Percentiles rank a stretch among this genome's conserved stretches.
These are phyloP conservation scores for Saussurea involucrata DNA, from an alignment of 129 eudicot genomes.

Conservation along the genomic window DNA sequence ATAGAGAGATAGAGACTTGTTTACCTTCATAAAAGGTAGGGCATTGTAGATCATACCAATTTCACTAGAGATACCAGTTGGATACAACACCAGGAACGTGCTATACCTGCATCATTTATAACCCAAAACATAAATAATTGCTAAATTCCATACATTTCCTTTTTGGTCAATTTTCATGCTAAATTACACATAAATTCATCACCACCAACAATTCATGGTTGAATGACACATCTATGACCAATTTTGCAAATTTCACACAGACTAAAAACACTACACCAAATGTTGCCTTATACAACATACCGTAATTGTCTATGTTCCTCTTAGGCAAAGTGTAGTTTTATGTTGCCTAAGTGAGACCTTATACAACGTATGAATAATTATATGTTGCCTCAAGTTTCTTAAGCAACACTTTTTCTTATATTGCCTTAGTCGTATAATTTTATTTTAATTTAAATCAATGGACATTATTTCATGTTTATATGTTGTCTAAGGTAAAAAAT, in stretches of 20 bases:
- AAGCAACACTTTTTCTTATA: too few relatives aligned
- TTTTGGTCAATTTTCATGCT: not conserved
- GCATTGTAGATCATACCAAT: constrained; percentile 68
- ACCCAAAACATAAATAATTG: not conserved
- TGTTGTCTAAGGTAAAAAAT: too few relatives aligned
- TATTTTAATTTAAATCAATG: too few relatives aligned
- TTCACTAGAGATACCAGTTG: constrained; percentile 85
- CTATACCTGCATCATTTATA: constrained; percentile 70
- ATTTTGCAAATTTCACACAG: not conserved
- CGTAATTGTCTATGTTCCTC: too few relatives aligned
- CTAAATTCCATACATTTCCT: constrained; percentile 1
- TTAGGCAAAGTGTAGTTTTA: too few relatives aligned
- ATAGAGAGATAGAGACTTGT: constrained; percentile 8
- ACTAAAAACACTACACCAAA: too few relatives aligned
- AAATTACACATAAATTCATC: not conserved
- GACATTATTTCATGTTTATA: too few relatives aligned
- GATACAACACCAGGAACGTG: constrained; percentile 82
- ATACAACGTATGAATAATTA: too few relatives aligned
- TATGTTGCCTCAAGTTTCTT: too few relatives aligned
- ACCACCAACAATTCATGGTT: not conserved
- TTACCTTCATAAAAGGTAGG: constrained; percentile 76
- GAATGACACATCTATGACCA: not conserved
- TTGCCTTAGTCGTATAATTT: too few relatives aligned
- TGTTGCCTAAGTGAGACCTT: too few relatives aligned
- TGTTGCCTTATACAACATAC: too few relatives aligned